phyloP scores from a whole-genome alignment of 2,329 filamentous ascomycete species.

The Boeremia lycopersici region DNA sequence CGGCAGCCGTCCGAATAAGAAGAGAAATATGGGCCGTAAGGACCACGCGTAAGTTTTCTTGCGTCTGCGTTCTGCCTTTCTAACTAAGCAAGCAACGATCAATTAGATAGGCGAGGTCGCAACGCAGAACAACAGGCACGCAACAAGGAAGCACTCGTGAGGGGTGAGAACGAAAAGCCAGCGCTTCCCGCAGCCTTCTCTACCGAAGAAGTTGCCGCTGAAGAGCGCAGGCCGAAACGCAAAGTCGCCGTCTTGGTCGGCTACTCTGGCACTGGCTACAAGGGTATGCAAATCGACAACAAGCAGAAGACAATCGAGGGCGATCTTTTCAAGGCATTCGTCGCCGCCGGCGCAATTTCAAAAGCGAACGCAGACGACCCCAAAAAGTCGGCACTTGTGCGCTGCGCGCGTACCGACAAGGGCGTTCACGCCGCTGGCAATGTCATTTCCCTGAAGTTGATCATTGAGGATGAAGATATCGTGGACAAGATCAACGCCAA shows the following conservation, averaged over 20 bases:
- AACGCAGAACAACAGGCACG: constrained; percentile 50
- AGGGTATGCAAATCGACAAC: constrained; percentile 86
- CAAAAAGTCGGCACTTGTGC: constrained; percentile 91
- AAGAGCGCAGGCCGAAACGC: constrained; percentile 87
- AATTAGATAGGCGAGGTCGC: constrained; percentile 55
- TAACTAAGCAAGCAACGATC: constrained; percentile 53
- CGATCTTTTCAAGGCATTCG: constrained; percentile 90
- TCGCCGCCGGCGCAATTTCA: constrained; percentile 88
- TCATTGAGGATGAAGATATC: constrained; percentile 87
- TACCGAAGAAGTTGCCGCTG: constrained; percentile 84
- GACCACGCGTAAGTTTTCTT: constrained; percentile 63
- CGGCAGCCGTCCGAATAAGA: constrained; percentile 59
- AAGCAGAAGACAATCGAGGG: constrained; percentile 93
- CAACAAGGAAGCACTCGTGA: constrained; percentile 46
- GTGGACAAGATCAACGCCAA: constrained; percentile 89
- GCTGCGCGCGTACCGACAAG: constrained; percentile 96
- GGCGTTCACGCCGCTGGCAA: constrained; percentile 96
- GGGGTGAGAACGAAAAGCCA: constrained; percentile 44
- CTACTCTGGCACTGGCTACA: constrained; percentile 95
- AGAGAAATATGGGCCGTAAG: constrained; percentile 68
- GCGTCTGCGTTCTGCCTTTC: constrained; percentile 21
- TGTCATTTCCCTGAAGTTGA: constrained; percentile 92
- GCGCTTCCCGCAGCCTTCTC: constrained; percentile 66
- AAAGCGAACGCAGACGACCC: constrained; percentile 97
- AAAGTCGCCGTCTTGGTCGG: constrained; percentile 96